Evolutionary conservation across 495 filamentous ascomycete genomes (phyloP).

Genomic region (Podospora pseudopauciseta): DNA sequence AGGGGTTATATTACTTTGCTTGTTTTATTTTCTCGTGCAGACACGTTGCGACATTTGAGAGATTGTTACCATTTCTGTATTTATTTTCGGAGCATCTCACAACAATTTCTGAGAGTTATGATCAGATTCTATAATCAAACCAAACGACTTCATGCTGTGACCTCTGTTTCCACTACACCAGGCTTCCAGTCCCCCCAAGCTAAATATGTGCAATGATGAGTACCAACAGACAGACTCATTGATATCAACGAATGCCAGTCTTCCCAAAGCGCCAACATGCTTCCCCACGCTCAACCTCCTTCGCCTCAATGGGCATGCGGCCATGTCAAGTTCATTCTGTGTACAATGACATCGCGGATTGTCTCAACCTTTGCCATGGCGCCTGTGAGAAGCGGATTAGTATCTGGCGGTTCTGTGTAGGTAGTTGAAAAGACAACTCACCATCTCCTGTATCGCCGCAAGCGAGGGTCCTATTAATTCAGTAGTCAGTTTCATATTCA

Average conservation of each 20-base stretch:
- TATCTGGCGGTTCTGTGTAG: neutral
- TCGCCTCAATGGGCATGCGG: neutral
- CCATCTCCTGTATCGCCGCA: slow-evolving; percentile 34
- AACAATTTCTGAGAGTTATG: too few relatives aligned
- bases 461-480: slow-evolving; percentile 25
- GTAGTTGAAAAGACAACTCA: neutral
- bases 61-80: too few relatives aligned
- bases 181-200: neutral
- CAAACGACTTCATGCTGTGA: too few relatives aligned
- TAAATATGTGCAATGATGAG: neutral
- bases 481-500: neutral
- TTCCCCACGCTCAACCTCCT: neutral
- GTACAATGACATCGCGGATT: slow-evolving; percentile 62
- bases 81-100: too few relatives aligned
- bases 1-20: too few relatives aligned
- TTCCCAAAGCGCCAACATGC: neutral
- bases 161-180: neutral
- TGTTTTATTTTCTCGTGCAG: too few relatives aligned
- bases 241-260: neutral
- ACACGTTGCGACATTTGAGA: too few relatives aligned
- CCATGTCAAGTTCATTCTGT: slow-evolving; percentile 34
- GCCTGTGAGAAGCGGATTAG: slow-evolving; percentile 45
- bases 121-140: too few relatives aligned
- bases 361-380: slow-evolving; percentile 77
- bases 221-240: neutral